These are phyloP conservation scores for Populus tremula DNA, from an alignment of 345 rosid genomes.

Conservation along the genomic window DNA sequence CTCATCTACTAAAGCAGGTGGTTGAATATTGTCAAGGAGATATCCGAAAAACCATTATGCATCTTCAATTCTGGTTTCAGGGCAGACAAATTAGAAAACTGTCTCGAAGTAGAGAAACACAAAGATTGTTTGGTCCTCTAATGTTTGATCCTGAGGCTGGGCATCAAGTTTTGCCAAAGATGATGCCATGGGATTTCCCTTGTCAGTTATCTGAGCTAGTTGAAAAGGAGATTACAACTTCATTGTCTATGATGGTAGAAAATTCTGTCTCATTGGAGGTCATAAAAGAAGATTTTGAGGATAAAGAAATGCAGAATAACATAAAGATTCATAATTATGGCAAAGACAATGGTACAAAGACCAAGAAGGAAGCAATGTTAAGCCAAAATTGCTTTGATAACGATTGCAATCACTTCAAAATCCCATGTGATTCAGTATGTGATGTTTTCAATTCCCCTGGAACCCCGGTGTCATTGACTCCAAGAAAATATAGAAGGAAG, in stretches of 20 bases:
- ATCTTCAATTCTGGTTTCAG: constrained; percentile 91
- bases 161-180: constrained; percentile 57
- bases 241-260: constrained; percentile 50
- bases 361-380: constrained; percentile 81
- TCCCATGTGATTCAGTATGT: constrained; percentile 26
- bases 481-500: constrained; percentile 42
- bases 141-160: constrained; percentile 59
- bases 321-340: constrained; percentile 33
- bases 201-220: constrained; percentile 69
- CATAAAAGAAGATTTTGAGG: constrained; percentile 39
- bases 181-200: constrained; percentile 67
- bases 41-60: constrained; percentile 76
- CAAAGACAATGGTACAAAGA: constrained; percentile 37
- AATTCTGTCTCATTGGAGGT: constrained; percentile 29
- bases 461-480: constrained; percentile 42
- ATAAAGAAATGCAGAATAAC: constrained; percentile 33
- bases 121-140: constrained; percentile 22
- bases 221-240: constrained; percentile 58
- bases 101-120: constrained; percentile 39
- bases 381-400: constrained; percentile 49
- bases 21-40: constrained; percentile 56
- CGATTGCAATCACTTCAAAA: constrained; percentile 41
- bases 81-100: constrained; percentile 44
- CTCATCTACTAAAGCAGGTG: constrained; percentile 51
- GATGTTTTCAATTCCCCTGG: constrained; percentile 43